Conservation (phyloP, 495 filamentous ascomycete species). For the Aspergillus bertholletiae region DNA sequence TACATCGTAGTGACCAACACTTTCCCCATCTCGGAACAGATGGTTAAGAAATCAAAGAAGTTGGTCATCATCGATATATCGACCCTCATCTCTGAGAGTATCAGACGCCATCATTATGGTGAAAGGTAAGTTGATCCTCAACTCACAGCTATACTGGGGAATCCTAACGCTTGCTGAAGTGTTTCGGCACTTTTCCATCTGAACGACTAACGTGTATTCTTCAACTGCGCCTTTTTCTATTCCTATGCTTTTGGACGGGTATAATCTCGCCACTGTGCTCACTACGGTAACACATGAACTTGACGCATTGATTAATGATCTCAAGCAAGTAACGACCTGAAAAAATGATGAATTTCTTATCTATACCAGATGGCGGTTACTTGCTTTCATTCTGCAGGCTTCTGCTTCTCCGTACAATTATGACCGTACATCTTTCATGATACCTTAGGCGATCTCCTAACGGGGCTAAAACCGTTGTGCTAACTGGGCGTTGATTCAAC, state of each 20-base stretch:
- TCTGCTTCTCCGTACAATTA: neutral
- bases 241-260: neutral
- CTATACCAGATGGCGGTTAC: neutral
- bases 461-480: neutral
- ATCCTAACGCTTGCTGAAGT: conserved; percentile 44
- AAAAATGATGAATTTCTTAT: conserved; percentile 16
- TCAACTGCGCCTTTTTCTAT: neutral
- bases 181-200: conserved; percentile 82
- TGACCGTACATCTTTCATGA: neutral
- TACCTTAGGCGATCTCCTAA: conserved; percentile 4
- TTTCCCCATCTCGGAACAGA: conserved; percentile 78
- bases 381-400: conserved; percentile 10
- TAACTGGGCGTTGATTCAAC: neutral
- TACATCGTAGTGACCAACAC: conserved; percentile 94
- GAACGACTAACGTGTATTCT: conserved; percentile 30
- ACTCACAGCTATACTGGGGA: conserved; percentile 2
- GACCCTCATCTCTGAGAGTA: conserved; percentile 83
- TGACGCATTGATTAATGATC: conserved; percentile 11
- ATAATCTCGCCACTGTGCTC: neutral
- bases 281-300: neutral
- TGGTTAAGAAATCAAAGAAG: conserved; percentile 70
- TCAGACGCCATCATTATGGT: conserved; percentile 91
- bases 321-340: conserved; percentile 20
- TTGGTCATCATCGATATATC: conserved; percentile 86
- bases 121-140: conserved; percentile 45